Conservation (phyloP, 2,329 filamentous ascomycete genomes). For the Fusarium tuaranense region DNA sequence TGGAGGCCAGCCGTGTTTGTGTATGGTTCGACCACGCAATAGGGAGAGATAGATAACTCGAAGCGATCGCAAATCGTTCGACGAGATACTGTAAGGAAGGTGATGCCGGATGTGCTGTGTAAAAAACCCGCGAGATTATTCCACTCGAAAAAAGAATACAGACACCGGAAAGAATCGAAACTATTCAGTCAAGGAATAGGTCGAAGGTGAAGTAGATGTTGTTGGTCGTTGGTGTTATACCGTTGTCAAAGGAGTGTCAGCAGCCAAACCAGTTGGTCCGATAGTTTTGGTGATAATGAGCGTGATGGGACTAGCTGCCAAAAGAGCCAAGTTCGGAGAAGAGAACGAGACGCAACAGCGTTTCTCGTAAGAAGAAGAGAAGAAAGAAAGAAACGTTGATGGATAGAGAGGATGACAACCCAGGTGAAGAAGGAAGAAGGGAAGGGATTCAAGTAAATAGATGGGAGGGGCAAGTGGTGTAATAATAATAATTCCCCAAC, state of each 20-base stretch:
- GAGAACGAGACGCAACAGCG: constrained; percentile 46
- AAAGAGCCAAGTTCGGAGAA: constrained; percentile 53
- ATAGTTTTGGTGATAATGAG: constrained; percentile 46
- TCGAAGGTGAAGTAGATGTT: constrained; percentile 11
- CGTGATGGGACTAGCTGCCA: constrained; percentile 46
- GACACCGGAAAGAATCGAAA: constrained; percentile 33
- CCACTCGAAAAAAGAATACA: constrained; percentile 39
- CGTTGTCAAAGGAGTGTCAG: constrained; percentile 62
- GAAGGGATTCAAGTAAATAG: constrained; percentile 38
- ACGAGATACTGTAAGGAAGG: constrained; percentile 3
- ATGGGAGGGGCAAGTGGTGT: constrained; percentile 42
- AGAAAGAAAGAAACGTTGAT: constrained; percentile 35
- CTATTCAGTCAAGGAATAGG: constrained; percentile 23
- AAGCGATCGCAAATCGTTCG: constrained; percentile 34
- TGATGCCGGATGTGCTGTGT: constrained; percentile 35
- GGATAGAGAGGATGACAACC: constrained; percentile 37
- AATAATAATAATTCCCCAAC: constrained; percentile 37
- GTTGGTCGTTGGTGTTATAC: neutral
- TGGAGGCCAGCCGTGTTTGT: constrained; percentile 5
- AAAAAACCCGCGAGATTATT: constrained; percentile 40
- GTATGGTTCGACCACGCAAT: constrained; percentile 17
- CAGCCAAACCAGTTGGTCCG: constrained; percentile 69
- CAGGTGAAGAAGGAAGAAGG: constrained; percentile 35
- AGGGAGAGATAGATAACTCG: constrained; percentile 19
- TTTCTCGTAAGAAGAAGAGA: constrained; percentile 38